Percentiles rank a stretch among this genome's conserved stretches.
phyloP scores from a whole-genome alignment of 2,329 filamentous ascomycete genomes.

The Fusarium albidum region DNA sequence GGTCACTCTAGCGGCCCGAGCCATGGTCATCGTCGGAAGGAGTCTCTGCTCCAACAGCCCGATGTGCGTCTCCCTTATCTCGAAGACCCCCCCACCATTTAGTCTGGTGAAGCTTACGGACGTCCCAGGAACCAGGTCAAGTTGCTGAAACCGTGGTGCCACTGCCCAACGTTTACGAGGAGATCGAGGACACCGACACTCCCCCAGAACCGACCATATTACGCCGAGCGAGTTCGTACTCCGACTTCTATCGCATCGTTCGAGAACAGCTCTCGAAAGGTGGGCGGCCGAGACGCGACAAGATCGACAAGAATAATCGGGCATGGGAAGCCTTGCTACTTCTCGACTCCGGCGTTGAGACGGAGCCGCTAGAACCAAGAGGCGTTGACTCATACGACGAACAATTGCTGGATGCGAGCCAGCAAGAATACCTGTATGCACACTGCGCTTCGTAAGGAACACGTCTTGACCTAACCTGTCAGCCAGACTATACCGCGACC shows the following conservation, averaged over 20 bases:
- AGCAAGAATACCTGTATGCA: slow-evolving; percentile 82
- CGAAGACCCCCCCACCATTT: slow-evolving; percentile 21
- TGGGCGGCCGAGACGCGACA: slow-evolving; percentile 49
- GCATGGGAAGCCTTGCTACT: slow-evolving; percentile 62
- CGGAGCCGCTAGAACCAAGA: slow-evolving; percentile 37
- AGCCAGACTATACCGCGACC: slow-evolving; percentile 77
- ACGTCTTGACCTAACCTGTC: not conserved
- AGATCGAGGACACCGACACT: slow-evolving; percentile 60
- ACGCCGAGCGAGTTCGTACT: slow-evolving; percentile 76
- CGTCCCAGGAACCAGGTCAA: slow-evolving; percentile 61
- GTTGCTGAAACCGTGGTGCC: slow-evolving; percentile 60
- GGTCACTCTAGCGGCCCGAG: slow-evolving; percentile 53
- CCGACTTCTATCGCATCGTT: slow-evolving; percentile 75
- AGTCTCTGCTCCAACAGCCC: slow-evolving; percentile 74
- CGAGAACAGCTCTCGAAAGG: slow-evolving; percentile 65
- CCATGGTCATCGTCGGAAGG: slow-evolving; percentile 68
- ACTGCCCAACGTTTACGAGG: slow-evolving; percentile 67
- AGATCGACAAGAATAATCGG: slow-evolving; percentile 50
- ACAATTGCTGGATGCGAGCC: slow-evolving; percentile 80
- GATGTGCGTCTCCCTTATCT: slow-evolving; percentile 54
- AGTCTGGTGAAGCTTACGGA: slow-evolving; percentile 37
- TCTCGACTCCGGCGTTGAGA: slow-evolving; percentile 8
- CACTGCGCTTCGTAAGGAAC: too few relatives aligned
- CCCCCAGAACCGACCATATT: slow-evolving; percentile 73
- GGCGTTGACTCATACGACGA: slow-evolving; percentile 58